A percentile compares a stretch with the other conserved stretches of the same genome.
phyloP scores from a whole-genome alignment of 208 protist genomes.

The Trypanosoma boissoni region DNA sequence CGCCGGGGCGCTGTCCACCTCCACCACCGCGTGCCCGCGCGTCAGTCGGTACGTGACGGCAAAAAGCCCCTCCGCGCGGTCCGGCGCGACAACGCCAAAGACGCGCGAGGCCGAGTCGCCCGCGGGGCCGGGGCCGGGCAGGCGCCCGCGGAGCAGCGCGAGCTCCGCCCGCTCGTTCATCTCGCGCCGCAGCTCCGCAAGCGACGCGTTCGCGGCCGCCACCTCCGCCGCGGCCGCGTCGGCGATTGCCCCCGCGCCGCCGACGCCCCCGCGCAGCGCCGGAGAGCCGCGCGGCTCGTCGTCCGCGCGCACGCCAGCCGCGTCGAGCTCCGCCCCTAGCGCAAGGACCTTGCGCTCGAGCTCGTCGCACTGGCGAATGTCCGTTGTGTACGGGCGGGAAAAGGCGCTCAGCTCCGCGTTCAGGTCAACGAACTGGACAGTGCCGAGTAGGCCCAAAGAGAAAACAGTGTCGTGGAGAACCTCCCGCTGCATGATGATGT shows the following conservation, averaged over 20 bases:
- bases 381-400: constrained; percentile 87
- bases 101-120: constrained; percentile 8
- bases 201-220: constrained; percentile 31
- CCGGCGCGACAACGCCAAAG: constrained; percentile 25
- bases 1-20: constrained; percentile 47
- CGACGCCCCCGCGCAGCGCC: too few relatives aligned
- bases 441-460: constrained; percentile 86
- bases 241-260: constrained; percentile 2
- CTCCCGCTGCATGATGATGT: constrained; percentile 91
- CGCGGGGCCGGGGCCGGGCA: constrained; percentile 1
- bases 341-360: constrained; percentile 81
- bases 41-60: constrained; percentile 86
- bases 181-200: constrained; percentile 45
- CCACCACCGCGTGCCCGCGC: constrained; percentile 83
- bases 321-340: constrained; percentile 57
- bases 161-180: constrained; percentile 42
- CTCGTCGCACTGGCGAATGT: constrained; percentile 92
- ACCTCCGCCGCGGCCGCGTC: constrained; percentile 38
- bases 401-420: constrained; percentile 68
- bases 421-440: constrained; percentile 92
- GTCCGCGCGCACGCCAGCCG: background rate
- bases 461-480: constrained; percentile 86
- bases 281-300: background rate
- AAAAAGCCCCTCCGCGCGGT: constrained; percentile 51
- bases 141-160: constrained; percentile 14